Evolutionary conservation across 139 green algal genomes (phyloP).

Genomic region (Haematococcus lacustris): DNA sequence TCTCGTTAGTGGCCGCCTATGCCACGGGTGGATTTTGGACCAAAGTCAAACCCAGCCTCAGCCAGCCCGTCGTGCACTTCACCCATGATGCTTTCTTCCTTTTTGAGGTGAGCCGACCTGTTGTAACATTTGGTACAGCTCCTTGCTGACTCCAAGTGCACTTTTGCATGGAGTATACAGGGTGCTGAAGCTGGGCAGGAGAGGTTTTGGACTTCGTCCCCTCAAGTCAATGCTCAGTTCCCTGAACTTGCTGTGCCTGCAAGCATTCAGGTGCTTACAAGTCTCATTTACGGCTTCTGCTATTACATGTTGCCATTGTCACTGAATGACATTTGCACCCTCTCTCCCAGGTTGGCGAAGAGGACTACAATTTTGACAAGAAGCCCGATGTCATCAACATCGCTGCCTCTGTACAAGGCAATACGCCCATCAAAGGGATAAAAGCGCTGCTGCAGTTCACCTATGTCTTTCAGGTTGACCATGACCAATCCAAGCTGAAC

Average conservation of each 20-base stretch:
- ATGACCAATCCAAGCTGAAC: background rate
- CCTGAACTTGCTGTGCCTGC: constrained; percentile 13
- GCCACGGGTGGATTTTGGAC: constrained; percentile 34
- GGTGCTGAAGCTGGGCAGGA: constrained; percentile 13
- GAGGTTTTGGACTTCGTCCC: constrained; percentile 35
- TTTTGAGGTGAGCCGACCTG: constrained; percentile 19
- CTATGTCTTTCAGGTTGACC: constrained; percentile 25
- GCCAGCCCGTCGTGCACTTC: constrained; percentile 26
- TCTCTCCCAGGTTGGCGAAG: constrained; percentile 23
- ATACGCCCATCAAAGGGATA: constrained; percentile 28
- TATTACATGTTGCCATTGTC: background rate
- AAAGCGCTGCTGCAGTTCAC: constrained; percentile 47
- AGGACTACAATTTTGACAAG: constrained; percentile 43
- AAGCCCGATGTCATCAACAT: constrained; percentile 45
- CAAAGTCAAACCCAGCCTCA: constrained; percentile 16
- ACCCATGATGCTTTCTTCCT: constrained; percentile 23
- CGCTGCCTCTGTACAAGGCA: constrained; percentile 7
- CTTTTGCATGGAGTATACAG: background rate
- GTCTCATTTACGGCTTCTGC: background rate
- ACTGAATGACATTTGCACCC: background rate
- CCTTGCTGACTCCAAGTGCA: background rate
- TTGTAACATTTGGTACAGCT: background rate
- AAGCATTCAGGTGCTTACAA: constrained; percentile 29
- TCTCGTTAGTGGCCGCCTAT: constrained; percentile 23
- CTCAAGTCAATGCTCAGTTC: constrained; percentile 21